Evolutionary conservation across 2,329 filamentous ascomycete genomes (phyloP), one percentile per base, ranked within the genome.

Genomic region (Plenodomus biglobosus): DNA sequence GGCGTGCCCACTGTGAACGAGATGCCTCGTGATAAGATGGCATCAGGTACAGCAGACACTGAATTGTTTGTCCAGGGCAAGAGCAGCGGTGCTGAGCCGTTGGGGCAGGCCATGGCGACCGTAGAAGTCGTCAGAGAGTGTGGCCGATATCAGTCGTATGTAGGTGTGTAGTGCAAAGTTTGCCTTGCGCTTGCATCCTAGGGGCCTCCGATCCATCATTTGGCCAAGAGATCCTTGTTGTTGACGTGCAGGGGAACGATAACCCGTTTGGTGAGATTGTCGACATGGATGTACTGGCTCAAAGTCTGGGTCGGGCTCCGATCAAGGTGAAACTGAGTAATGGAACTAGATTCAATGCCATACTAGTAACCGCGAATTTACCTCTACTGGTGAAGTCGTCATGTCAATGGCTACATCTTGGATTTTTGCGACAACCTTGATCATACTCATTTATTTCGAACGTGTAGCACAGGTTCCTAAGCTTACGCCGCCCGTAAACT

Each of bases 21-120:
- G 18, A 58, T 52, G 34, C 55, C 55, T 38, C 53, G 51, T n/a
- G 53, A 52, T 20, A 56, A 24, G 24, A 56, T 48, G 15, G 45
- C 40, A 42, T 50, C 53, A 8, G 46, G 27, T 11, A 32, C 44
- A 18, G 53, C 46, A 8, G 55, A 53, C 18, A 54, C 50, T 18
- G 55, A 46, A 32, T 55, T 51, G 45, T 58, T 58, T 15, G 55
- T 48, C 55, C 55, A 58, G 2, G 55, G 55, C 36, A 58, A 19
- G 10, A 58, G 44, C 50, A 58, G 43, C 37, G 55, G 53, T 38
- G 34, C 48, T 11, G 55, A 58, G 44, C 55, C 52, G 35, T 58
- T 58, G 21, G 55, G 30, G 38, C 55, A 58, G 22, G 52, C 54
- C 54, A 57, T 57, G 8, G 35, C 24, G n/a, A 45, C 46, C 32